Conservation (phyloP, 1,284 basidiomycete genomes). For the Cutaneotrichosporon sp. region DNA sequence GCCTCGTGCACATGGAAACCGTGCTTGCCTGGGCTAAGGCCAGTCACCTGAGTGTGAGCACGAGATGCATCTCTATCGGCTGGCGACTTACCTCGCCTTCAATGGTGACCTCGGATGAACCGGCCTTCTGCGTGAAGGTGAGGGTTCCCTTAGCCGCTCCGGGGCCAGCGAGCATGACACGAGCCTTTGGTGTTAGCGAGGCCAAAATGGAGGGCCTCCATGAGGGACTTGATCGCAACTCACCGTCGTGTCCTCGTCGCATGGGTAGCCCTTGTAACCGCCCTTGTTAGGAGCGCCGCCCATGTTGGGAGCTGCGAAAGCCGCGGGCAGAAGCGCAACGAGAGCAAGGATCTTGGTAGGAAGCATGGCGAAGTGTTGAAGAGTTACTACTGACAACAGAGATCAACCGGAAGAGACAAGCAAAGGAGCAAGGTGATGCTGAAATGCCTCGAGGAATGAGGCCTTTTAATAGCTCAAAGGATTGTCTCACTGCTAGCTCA, state of each 20-base stretch:
- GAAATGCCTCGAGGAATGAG: no score
- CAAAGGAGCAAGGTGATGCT: no score
- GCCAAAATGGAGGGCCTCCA: no score
- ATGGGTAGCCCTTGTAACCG: background rate
- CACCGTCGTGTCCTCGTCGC: conserved; percentile 1
- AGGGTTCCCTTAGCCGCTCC: conserved; percentile 8
- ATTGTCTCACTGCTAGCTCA: no score
- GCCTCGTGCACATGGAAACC: conserved; percentile 17
- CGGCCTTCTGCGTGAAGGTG: conserved; percentile 7
- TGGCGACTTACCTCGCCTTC: conserved; percentile 11
- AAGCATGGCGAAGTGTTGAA: background rate
- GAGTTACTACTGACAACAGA: background rate
- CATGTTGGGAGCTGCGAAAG: no score
- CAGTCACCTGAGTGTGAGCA: conserved; percentile 9
- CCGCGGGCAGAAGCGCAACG: background rate
- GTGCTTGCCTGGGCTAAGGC: conserved; percentile 10
- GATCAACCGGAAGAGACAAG: background rate
- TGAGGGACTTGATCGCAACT: background rate
- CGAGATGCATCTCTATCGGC: no score
- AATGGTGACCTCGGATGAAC: conserved; percentile 4
- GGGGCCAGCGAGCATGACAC: conserved; percentile 7
- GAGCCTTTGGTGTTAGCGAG: conserved; percentile 1
- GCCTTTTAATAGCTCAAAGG: no score
- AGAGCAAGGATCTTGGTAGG: background rate
- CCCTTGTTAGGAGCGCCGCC: no score